Evolutionary conservation across 2,329 filamentous ascomycete genomes (phyloP), one percentile per base, ranked within the genome.

Genomic region (Xylariaceae sp.): DNA sequence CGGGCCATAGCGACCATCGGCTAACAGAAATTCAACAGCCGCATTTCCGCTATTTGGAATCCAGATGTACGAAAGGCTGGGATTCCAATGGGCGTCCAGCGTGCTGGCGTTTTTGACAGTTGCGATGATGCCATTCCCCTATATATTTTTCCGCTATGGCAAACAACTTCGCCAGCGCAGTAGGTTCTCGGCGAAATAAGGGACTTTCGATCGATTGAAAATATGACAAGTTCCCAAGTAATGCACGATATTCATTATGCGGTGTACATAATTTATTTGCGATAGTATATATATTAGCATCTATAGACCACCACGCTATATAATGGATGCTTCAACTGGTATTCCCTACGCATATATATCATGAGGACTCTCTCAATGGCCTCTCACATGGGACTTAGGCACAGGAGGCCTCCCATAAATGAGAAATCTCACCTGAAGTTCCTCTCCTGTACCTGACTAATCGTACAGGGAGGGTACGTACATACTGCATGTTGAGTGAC

Each of bases 11-110:
- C 34, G 36, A 4, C 7, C 11, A 33, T 36, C 18, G n/a, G 19
- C 41, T 43, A 19, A 44, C 42, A 29, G 17, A 38, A 28, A 29
- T 26, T 2, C 3, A 22, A 4, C 48, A 79, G 88, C 87, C 39
- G 78, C 80, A 3, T 90, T 90, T 52, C 85, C 86, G 12, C 67
- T 89, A 2, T 89, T 90, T 60, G 84, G 84, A 13, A 74, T 79
- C 19, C 83, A 82, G 50, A 79, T 90, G 81, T 91, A 89, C 57
- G 60, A 76, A 8, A 72, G 66, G 19, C 69, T 90, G 18, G 86
- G 85, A 13, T 77, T 83, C 44, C 78, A 83, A 47, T 89, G 86
- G 85, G 81, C 79, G 7, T 76, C 78, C 1, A 78, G 69, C 31
- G 59, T 85, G 32, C 62, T 85, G 34, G 81, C 72, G 2, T 84